Conservation (phyloP, 2,329 filamentous ascomycete species). For the Phyllosticta citribraziliensis region DNA sequence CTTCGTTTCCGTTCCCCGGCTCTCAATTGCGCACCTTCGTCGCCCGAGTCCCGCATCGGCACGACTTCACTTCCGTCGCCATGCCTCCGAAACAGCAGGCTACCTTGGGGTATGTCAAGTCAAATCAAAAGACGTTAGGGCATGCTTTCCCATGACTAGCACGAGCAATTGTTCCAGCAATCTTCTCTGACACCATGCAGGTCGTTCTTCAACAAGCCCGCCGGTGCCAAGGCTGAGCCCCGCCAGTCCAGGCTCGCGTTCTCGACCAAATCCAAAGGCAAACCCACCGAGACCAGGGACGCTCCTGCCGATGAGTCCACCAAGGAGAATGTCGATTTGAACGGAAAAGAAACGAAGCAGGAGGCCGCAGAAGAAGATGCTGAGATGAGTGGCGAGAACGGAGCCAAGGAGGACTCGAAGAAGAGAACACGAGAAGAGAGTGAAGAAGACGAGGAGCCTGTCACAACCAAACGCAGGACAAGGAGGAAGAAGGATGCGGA, state of each 20-base stretch:
- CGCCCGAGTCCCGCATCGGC: neutral
- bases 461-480: constrained; percentile 26
- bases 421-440: constrained; percentile 4
- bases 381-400: constrained; percentile 5
- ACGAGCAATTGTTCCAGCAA: neutral
- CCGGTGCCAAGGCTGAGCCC: constrained; percentile 49
- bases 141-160: constrained; percentile 34
- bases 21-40: neutral
- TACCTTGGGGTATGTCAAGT: constrained; percentile 78
- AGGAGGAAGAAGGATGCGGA: constrained; percentile 10
- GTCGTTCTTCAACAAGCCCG: constrained; percentile 70
- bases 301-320: neutral
- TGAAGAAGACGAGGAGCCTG: constrained; percentile 24
- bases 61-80: constrained; percentile 9
- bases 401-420: constrained; percentile 1
- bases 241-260: constrained; percentile 72
- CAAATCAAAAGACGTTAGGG: constrained; percentile 64
- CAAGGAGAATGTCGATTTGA: neutral
- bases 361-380: constrained; percentile 4
- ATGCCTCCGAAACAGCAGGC: constrained; percentile 65
- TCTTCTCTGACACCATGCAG: constrained; percentile 37
- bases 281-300: neutral
- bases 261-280: constrained; percentile 36
- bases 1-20: neutral
- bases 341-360: constrained; percentile 12